A percentile compares a stretch with the other conserved stretches of the same genome.
phyloP scores from a whole-genome alignment of 2,329 filamentous ascomycete genomes.

The Trichoderma afroharzianum region DNA sequence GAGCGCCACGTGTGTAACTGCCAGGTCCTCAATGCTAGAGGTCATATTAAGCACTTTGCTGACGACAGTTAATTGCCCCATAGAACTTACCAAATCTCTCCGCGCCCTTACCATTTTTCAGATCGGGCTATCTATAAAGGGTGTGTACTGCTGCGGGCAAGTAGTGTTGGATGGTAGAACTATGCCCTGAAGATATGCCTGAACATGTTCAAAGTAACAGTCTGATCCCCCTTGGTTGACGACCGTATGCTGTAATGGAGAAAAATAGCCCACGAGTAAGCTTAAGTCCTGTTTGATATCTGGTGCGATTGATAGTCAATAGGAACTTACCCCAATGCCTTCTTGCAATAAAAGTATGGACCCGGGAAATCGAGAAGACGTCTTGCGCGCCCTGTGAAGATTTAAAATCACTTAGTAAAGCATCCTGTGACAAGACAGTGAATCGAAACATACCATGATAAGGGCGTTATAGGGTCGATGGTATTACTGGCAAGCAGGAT shows the following conservation, averaged over 20 bases:
- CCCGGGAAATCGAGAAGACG: not conserved
- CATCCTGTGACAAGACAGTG: too few species aligned
- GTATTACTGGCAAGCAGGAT: not conserved
- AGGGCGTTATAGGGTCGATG: not conserved
- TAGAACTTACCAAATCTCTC: too few species aligned
- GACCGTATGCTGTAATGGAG: not conserved
- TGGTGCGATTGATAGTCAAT: not conserved
- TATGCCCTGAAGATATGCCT: constrained; percentile 1
- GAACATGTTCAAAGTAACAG: constrained; percentile 1
- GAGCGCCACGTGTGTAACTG: too few species aligned
- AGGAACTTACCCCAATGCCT: not conserved
- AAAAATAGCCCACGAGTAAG: not conserved
- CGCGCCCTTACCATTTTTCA: not conserved
- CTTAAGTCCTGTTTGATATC: not conserved
- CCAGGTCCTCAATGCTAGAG: too few species aligned
- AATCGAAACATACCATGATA: not conserved
- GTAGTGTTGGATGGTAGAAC: not conserved
- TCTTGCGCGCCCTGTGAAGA: not conserved
- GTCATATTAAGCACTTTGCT: too few species aligned
- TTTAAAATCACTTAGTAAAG: not conserved
- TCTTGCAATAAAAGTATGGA: not conserved
- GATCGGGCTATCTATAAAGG: not conserved
- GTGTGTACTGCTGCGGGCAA: not conserved
- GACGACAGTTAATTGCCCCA: too few species aligned
- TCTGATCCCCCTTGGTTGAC: not conserved